Percentiles rank a stretch among this genome's conserved stretches.
These are phyloP conservation scores for Durio zibethinus DNA, from an alignment of 345 rosid species.

Conservation along the genomic window DNA sequence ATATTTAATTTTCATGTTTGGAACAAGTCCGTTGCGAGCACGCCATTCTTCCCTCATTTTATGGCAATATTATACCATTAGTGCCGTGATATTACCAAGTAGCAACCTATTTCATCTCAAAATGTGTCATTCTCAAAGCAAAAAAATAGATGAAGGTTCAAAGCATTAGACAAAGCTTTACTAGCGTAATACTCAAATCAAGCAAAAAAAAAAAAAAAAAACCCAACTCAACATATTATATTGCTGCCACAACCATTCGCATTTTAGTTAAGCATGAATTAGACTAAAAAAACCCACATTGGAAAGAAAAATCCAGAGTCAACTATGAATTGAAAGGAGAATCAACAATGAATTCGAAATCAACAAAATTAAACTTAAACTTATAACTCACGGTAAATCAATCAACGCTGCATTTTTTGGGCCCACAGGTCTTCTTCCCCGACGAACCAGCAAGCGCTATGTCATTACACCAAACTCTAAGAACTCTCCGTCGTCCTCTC, in stretches of 20 bases:
- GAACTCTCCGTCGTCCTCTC: constrained; percentile 42
- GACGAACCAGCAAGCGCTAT: constrained; percentile 40
- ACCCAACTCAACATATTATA: not conserved
- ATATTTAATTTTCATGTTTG: not conserved
- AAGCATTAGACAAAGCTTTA: not conserved
- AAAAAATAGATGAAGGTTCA: not conserved
- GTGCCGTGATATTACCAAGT: not conserved
- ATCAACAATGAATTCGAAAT: too few relatives aligned
- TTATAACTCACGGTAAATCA: constrained; percentile 16
- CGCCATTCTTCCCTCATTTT: not conserved
- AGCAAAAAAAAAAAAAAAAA: too few relatives aligned
- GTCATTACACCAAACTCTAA: constrained; percentile 44
- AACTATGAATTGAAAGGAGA: not conserved
- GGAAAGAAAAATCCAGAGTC: not conserved
- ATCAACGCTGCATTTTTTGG: constrained; percentile 9
- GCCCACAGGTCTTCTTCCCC: constrained; percentile 54
- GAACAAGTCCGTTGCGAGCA: not conserved
- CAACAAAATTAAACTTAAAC: not conserved
- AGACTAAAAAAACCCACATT: too few relatives aligned
- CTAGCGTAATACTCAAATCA: too few relatives aligned
- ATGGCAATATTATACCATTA: not conserved
- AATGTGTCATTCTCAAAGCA: not conserved
- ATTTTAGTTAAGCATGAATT: not conserved
- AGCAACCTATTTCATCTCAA: not conserved
- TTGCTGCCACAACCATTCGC: not conserved